A percentile compares a stretch with the other conserved stretches of the same genome.
Evolutionary conservation across 2,329 filamentous ascomycete species (phyloP).

Genomic region (Talaromyces sp.): DNA sequence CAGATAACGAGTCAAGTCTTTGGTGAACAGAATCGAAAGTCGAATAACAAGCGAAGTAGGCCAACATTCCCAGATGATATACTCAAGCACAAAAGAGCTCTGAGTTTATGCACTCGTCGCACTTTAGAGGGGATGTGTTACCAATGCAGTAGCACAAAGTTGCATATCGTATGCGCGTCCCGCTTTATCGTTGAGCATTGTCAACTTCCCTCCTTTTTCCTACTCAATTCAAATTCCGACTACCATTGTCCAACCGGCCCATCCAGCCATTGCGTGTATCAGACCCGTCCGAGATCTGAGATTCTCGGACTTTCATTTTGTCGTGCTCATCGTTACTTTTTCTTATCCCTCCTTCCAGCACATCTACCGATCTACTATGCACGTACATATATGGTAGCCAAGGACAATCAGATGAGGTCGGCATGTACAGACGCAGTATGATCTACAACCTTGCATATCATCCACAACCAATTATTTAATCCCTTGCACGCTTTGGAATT

Average conservation of each 20-base stretch:
- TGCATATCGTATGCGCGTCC: not conserved
- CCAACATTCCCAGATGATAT: not conserved
- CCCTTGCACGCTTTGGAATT: conserved; percentile 51
- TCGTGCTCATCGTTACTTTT: not conserved
- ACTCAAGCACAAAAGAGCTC: not conserved
- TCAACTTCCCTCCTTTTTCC: not conserved
- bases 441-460: conserved; percentile 9
- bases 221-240: not conserved
- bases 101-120: not conserved
- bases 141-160: not conserved
- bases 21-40: not conserved
- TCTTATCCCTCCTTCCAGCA: not conserved
- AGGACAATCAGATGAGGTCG: not conserved
- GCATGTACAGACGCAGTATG: not conserved
- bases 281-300: not conserved
- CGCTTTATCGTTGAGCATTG: no score
- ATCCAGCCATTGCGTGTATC: not conserved
- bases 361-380: not conserved
- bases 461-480: conserved; percentile 23
- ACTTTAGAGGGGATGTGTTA: not conserved
- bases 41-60: not conserved
- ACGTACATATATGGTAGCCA: not conserved
- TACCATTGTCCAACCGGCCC: not conserved
- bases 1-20: not conserved
- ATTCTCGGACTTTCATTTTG: conserved; percentile 9